These are phyloP conservation scores for Candida ponderosae DNA, from an alignment of 805 yeast genomes.

Conservation along the genomic window DNA sequence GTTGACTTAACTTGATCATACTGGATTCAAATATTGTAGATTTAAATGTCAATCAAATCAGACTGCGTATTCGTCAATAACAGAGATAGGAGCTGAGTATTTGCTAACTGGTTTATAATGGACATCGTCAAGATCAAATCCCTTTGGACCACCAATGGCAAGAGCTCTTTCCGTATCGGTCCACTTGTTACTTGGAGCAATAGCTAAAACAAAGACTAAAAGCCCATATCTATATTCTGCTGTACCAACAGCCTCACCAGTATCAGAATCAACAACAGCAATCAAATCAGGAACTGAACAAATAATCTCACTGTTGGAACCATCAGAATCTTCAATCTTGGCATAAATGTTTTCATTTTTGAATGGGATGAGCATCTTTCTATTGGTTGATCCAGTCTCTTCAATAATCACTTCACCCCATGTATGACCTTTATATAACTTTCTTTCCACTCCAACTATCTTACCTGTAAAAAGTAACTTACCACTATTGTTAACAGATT, in stretches of 20 bases:
- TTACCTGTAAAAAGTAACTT: slow-evolving; percentile 31
- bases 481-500: slow-evolving; percentile 30
- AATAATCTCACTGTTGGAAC: slow-evolving; percentile 19
- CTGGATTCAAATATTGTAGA: no score
- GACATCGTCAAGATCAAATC: slow-evolving; percentile 25
- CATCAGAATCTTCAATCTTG: slow-evolving; percentile 14
- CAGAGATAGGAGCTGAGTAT: slow-evolving; percentile 26
- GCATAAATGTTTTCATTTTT: slow-evolving; percentile 39
- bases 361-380: slow-evolving; percentile 31
- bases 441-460: slow-evolving; percentile 34
- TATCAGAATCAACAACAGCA: slow-evolving; percentile 31
- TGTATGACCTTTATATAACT: slow-evolving; percentile 32
- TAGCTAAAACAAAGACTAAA: slow-evolving; percentile 33
- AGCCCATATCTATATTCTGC: slow-evolving; percentile 41
- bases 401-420: slow-evolving; percentile 37
- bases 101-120: slow-evolving; percentile 29
- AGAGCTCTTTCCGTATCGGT: slow-evolving; percentile 27
- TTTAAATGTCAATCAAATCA: no score
- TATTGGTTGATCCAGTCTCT: slow-evolving; percentile 5
- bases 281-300: slow-evolving; percentile 39
- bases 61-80: slow-evolving; percentile 27
- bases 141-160: slow-evolving; percentile 32
- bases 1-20: no score
- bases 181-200: slow-evolving; percentile 32
- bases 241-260: slow-evolving; percentile 40